A percentile compares a stretch with the other conserved stretches of the same genome.
Evolutionary conservation across 352 stramenopile species (phyloP).

Genomic region (Plasmopara halstedii): DNA sequence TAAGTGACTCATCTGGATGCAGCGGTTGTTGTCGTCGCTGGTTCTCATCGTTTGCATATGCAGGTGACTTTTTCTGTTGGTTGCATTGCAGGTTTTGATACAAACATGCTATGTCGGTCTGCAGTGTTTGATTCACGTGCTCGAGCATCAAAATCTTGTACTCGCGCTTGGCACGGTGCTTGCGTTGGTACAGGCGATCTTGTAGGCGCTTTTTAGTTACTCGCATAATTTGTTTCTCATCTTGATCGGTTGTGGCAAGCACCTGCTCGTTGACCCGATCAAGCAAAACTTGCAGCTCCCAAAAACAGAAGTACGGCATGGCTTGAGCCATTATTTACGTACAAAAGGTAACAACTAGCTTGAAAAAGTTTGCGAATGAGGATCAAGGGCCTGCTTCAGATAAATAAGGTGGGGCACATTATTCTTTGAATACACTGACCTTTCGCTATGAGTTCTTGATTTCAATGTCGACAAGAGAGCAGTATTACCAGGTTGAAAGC

Average conservation of each 20-base stretch:
- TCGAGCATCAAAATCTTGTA: constrained; percentile 15
- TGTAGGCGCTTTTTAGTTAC: constrained; percentile 22
- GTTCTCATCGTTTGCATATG: constrained; percentile 3
- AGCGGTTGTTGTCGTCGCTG: constrained; percentile 11
- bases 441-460: too few relatives aligned
- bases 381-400: background rate
- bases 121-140: constrained; percentile 12
- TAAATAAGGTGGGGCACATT: background rate
- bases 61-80: constrained; percentile 4
- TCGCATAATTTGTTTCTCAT: constrained; percentile 10
- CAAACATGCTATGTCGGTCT: constrained; percentile 22
- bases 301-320: background rate
- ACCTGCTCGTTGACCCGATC: constrained; percentile 7
- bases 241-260: constrained; percentile 5
- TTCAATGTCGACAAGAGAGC: background rate
- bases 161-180: constrained; percentile 30
- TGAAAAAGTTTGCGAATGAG: background rate
- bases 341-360: background rate
- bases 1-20: constrained; percentile 6
- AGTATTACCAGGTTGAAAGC: background rate
- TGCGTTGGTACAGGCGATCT: constrained; percentile 32
- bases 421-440: background rate
- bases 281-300: constrained; percentile 10
- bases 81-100: constrained; percentile 12
- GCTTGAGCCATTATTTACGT: background rate